Base-by-base conservation (phyloP, 225 moss, liverwort and hornwort genomes). In the Straminergon stramineum region DNA sequence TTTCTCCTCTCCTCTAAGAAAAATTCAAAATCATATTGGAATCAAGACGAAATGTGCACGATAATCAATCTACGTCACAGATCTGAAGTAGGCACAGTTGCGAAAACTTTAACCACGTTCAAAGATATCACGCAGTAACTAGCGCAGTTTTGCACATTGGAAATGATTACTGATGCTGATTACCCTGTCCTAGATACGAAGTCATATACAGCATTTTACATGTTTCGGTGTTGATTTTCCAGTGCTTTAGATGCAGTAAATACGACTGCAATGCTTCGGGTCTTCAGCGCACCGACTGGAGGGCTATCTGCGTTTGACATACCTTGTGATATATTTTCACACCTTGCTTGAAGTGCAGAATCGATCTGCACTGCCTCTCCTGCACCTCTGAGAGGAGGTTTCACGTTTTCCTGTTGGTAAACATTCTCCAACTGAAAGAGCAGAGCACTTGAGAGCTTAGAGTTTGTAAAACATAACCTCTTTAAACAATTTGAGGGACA, bases 351-450 rank as follows among this genome's bases (percentile, higher is more conserved):
- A 76, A 91, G 93, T 86, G 83, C 90, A 87, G 89, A 84, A 60
- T 94, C 90, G 52, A 88, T 80, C 67, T 84, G 91, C 30, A 77
- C 86, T 43, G 53, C 51, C 48, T 88, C 90, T 85, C 85, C 91
- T 78, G 89, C 37, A 37, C 68, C 81, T 74, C 30, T 87, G 45
- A 66, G 68, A 75, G 85, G 12, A 16, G 86, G 79, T 80, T 90
- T 91, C 88, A 91, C 75, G 86, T 91, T 93, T 73, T 93, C 94
- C 81, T 86, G 93, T 67, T 87, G 93, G 71, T 89, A 66, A 58
- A 84, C 52, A 81, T 80, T 93, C 86, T 89, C 90, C 83, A 88
- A 82, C 94, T 94, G 88, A 75, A 82, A 88, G 34, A 64, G 70
- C 68, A 88, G 31, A 19, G 64, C 82, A 89, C 24, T 84, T 32